Conservation (phyloP, 441 rosid genomes). For the Gossypium trilobum region DNA sequence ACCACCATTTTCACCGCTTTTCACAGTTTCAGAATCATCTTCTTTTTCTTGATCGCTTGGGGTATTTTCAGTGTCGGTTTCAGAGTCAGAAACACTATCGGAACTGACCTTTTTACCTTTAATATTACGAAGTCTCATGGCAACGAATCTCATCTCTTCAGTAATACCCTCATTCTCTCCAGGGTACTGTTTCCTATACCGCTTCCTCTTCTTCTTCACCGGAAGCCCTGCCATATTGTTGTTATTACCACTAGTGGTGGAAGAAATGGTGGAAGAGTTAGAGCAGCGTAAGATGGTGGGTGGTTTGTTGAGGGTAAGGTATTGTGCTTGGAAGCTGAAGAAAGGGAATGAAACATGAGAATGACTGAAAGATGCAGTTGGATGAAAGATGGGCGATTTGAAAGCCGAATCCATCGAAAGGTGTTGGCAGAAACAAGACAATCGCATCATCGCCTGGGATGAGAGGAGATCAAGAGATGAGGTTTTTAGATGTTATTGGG, state of each 20-base stretch:
- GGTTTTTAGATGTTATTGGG: not conserved
- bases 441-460: not conserved
- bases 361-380: not conserved
- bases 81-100: conserved; percentile 7
- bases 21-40: not conserved
- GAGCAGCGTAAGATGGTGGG: conserved; percentile 17
- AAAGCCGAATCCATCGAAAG: not conserved
- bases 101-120: conserved; percentile 45
- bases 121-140: conserved; percentile 71
- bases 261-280: not conserved
- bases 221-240: conserved; percentile 18
- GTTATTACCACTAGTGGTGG: not conserved
- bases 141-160: conserved; percentile 89
- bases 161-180: conserved; percentile 78
- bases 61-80: conserved; percentile 16
- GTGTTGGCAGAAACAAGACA: not conserved
- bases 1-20: not conserved
- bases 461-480: not conserved
- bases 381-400: not conserved
- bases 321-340: conserved; percentile 5
- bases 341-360: conserved; percentile 7
- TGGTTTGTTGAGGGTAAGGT: not conserved
- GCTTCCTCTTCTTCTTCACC: conserved; percentile 44
- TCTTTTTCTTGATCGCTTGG: conserved; percentile 7
- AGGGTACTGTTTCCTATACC: conserved; percentile 64